These are phyloP conservation scores for Carnegiea gigantea DNA, from an alignment of 179 eudicot genomes.

Conservation along the genomic window DNA sequence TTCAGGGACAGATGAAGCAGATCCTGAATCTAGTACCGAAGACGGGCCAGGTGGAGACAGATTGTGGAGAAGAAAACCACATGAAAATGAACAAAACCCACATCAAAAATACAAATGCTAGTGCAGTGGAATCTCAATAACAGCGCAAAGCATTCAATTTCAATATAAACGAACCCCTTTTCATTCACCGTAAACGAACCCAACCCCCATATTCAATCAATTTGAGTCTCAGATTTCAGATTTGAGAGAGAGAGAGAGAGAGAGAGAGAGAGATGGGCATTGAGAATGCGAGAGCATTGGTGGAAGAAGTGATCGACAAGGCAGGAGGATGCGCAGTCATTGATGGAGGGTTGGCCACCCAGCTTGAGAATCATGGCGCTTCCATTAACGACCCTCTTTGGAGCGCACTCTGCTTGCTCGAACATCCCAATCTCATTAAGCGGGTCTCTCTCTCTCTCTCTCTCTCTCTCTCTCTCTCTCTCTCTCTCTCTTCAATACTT, in stretches of 20 bases:
- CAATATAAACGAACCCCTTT: not conserved
- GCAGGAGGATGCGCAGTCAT: slow-evolving; percentile 79
- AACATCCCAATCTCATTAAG: slow-evolving; percentile 62
- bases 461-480: too few relatives aligned
- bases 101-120: not conserved
- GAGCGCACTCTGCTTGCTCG: slow-evolving; percentile 78
- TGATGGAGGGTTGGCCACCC: slow-evolving; percentile 84
- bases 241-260: slow-evolving; percentile 10
- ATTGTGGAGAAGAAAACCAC: not conserved
- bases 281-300: slow-evolving; percentile 30
- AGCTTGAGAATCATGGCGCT: slow-evolving; percentile 75
- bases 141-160: not conserved
- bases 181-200: not conserved
- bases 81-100: not conserved
- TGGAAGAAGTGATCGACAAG: slow-evolving; percentile 57
- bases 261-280: slow-evolving; percentile 38
- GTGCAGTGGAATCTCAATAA: not conserved
- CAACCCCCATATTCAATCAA: not conserved
- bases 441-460: slow-evolving; percentile 29
- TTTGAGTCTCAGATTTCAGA: not conserved
- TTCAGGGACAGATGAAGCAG: not conserved
- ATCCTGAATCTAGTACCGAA: slow-evolving; percentile 1
- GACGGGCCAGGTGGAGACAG: not conserved
- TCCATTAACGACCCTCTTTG: slow-evolving; percentile 68
- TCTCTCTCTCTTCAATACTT: too few relatives aligned